Evolutionary conservation across 2,329 filamentous ascomycete species (phyloP).

Genomic region (Ascochyta koolunga): DNA sequence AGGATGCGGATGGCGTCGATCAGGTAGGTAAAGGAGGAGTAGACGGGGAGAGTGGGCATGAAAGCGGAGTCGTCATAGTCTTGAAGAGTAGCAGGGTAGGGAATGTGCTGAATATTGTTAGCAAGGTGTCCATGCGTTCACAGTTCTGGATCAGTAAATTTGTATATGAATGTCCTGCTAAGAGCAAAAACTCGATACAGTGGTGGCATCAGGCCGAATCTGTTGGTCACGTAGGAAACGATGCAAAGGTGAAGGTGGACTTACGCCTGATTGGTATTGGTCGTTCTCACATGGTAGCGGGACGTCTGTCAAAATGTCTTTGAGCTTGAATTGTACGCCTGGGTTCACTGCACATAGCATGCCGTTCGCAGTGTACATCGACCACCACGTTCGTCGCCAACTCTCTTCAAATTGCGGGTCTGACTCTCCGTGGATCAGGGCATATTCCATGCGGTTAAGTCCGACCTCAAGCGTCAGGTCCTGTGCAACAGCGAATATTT

Average conservation of each 20-base stretch:
- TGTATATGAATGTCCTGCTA: too few species aligned
- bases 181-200: not conserved
- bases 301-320: constrained; percentile 70
- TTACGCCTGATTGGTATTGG: constrained; percentile 61
- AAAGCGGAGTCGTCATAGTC: constrained; percentile 80
- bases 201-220: not conserved
- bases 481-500: constrained; percentile 71
- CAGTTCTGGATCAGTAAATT: too few species aligned
- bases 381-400: constrained; percentile 92
- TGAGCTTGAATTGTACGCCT: constrained; percentile 72
- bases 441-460: constrained; percentile 73
- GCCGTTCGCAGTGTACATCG: constrained; percentile 78
- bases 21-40: constrained; percentile 85
- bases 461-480: constrained; percentile 76
- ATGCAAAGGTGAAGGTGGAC: constrained; percentile 21
- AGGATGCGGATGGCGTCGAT: constrained; percentile 82
- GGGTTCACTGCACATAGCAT: constrained; percentile 82
- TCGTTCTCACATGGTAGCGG: constrained; percentile 81
- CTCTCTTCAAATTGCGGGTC: constrained; percentile 78
- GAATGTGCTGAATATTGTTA: constrained; percentile 39
- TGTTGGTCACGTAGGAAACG: constrained; percentile 16
- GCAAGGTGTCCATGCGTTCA: not conserved
- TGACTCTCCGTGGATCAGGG: constrained; percentile 66
- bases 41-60: constrained; percentile 70
- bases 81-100: constrained; percentile 60